Conservation (phyloP, 1,139 yeast genomes). For the Blastobotrys serpentis region DNA sequence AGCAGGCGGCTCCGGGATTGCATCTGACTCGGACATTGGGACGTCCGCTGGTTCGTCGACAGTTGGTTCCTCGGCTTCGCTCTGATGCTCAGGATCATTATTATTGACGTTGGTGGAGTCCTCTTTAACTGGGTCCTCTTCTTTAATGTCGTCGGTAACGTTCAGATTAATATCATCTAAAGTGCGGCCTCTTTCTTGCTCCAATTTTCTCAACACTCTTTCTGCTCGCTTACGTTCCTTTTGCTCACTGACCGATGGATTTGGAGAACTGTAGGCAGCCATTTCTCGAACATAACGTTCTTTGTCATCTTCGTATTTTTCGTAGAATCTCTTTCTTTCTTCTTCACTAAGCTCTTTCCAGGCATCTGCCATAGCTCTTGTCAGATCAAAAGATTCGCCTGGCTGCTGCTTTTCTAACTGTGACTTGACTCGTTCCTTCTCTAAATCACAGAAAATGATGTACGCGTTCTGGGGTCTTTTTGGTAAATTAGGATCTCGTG, state of each 20-base stretch:
- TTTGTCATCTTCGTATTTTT: slow-evolving; percentile 76
- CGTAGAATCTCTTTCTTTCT: slow-evolving; percentile 71
- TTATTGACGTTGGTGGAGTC: not conserved
- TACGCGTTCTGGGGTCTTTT: slow-evolving; percentile 90
- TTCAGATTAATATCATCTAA: not conserved
- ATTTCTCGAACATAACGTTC: slow-evolving; percentile 72
- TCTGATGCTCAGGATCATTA: not conserved
- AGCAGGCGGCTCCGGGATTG: not conserved
- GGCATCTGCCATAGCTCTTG: slow-evolving; percentile 76
- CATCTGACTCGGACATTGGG: not conserved
- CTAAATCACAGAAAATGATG: slow-evolving; percentile 80
- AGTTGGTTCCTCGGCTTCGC: not conserved
- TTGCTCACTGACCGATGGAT: slow-evolving; percentile 28
- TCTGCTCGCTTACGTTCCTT: slow-evolving; percentile 30
- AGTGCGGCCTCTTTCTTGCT: slow-evolving; percentile 7
- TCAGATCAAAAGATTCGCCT: slow-evolving; percentile 60
- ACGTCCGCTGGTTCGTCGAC: not conserved
- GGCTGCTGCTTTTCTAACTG: slow-evolving; percentile 49
- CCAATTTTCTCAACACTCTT: slow-evolving; percentile 30
- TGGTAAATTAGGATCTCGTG: slow-evolving; percentile 78
- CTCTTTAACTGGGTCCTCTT: not conserved
- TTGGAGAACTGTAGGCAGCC: slow-evolving; percentile 53
- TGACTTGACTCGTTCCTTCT: slow-evolving; percentile 68
- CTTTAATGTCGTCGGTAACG: slow-evolving; percentile 7
- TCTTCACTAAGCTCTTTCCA: slow-evolving; percentile 79